Evolutionary conservation across 805 yeast genomes (phyloP).

Genomic region (Zygotorulaspora sp.): DNA sequence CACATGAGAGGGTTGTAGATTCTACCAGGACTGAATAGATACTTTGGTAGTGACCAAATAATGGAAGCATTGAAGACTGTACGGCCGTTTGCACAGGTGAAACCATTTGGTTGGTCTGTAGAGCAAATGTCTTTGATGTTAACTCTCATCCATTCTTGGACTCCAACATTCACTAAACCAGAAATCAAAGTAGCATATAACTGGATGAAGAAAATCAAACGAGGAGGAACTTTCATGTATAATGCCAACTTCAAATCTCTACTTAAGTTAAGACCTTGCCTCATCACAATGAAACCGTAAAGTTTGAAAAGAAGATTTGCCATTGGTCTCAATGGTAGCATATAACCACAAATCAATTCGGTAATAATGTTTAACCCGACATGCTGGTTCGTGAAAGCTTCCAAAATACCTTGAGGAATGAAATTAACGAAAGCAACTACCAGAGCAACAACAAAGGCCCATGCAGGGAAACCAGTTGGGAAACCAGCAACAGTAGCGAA

Average conservation of each 20-base stretch:
- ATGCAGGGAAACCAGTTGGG: conserved; percentile 55
- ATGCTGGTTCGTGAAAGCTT: conserved; percentile 51
- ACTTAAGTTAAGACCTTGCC: conserved; percentile 49
- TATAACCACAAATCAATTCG: conserved; percentile 56
- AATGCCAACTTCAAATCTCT: conserved; percentile 54
- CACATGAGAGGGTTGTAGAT: conserved; percentile 52
- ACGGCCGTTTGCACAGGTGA: conserved; percentile 41
- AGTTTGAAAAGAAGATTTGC: conserved; percentile 54
- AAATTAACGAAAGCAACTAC: conserved; percentile 49
- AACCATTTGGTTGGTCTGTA: conserved; percentile 39
- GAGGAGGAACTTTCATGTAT: conserved; percentile 55
- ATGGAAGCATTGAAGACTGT: conserved; percentile 50
- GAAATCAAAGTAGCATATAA: conserved; percentile 40
- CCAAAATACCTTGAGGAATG: conserved; percentile 54
- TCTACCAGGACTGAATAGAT: conserved; percentile 47
- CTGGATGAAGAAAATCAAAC: conserved; percentile 47
- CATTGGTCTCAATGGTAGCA: conserved; percentile 50
- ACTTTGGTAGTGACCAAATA: conserved; percentile 50
- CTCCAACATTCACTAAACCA: conserved; percentile 38
- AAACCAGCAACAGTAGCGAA: conserved; percentile 36
- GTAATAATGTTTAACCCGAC: conserved; percentile 58
- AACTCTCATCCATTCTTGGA: conserved; percentile 40
- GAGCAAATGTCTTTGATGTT: conserved; percentile 40
- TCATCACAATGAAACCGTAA: conserved; percentile 49
- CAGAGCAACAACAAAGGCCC: conserved; percentile 57